Percentiles rank a stretch among this genome's conserved stretches.
phyloP scores from a whole-genome alignment of 306 rosid species.

The Quercus bicolor region DNA sequence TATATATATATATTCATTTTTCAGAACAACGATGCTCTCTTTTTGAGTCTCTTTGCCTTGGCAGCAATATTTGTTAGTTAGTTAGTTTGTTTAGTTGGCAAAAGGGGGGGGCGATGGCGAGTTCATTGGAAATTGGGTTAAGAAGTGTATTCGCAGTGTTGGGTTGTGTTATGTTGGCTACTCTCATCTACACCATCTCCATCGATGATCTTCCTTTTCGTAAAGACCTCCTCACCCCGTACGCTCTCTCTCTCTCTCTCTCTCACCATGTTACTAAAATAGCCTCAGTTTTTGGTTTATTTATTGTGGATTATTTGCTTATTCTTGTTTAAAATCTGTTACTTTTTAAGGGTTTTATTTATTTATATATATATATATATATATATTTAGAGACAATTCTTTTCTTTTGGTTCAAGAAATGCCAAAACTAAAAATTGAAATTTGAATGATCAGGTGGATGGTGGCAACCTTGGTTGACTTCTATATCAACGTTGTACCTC shows the following conservation, averaged over 20 bases:
- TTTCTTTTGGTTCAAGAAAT: too few relatives aligned
- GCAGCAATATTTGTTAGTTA: too few relatives aligned
- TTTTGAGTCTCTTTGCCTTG: background rate
- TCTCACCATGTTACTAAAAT: background rate
- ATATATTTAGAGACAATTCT: too few relatives aligned
- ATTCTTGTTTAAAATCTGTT: background rate
- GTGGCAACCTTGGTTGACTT: conserved; percentile 70
- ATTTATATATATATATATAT: too few relatives aligned
- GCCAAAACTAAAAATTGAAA: too few relatives aligned
- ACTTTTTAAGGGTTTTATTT: too few relatives aligned
- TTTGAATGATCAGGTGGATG: conserved; percentile 62
- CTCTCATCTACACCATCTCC: conserved; percentile 51
- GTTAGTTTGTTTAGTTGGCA: too few relatives aligned
- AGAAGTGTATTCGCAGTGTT: conserved; percentile 39
- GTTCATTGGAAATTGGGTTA: conserved; percentile 33
- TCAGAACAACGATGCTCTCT: background rate
- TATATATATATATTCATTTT: too few relatives aligned
- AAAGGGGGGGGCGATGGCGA: conserved; percentile 35
- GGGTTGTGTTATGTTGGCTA: conserved; percentile 47
- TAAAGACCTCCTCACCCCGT: conserved; percentile 62
- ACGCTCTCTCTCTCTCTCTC: conserved; percentile 1
- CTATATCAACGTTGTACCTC: conserved; percentile 55
- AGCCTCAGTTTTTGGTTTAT: too few relatives aligned
- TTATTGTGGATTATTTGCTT: background rate
- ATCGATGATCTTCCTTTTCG: conserved; percentile 67